Conservation (phyloP, 2,329 filamentous ascomycete genomes). For the Cladobotryum mycophilum region DNA sequence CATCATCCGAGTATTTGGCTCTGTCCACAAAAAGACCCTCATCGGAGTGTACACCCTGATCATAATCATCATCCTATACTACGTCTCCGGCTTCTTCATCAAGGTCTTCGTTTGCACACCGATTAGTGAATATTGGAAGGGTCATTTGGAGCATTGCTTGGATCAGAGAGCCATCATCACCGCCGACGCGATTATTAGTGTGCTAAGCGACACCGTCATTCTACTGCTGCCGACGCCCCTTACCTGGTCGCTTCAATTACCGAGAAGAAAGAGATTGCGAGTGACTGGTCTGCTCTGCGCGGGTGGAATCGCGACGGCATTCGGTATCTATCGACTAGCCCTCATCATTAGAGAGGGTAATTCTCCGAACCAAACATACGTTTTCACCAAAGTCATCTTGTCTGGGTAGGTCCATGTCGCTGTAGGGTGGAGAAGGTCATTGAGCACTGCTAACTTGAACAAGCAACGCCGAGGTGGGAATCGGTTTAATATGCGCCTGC, state of each 20-base stretch:
- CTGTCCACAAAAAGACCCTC: constrained; percentile 32
- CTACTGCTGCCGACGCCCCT: constrained; percentile 25
- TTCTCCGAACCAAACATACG: constrained; percentile 21
- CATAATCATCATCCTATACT: constrained; percentile 32
- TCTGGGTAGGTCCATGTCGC: constrained; percentile 16
- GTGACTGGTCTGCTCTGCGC: constrained; percentile 25
- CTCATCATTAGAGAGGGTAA: constrained; percentile 20
- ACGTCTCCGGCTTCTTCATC: constrained; percentile 34
- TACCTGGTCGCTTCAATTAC: constrained; percentile 26
- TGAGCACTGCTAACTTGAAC: no score
- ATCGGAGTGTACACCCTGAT: constrained; percentile 34
- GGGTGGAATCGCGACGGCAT: constrained; percentile 26
- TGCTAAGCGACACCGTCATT: constrained; percentile 26
- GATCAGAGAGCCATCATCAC: constrained; percentile 28
- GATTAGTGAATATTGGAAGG: constrained; percentile 35
- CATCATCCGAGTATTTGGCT: constrained; percentile 36
- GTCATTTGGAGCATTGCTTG: constrained; percentile 25
- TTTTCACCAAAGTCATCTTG: constrained; percentile 22
- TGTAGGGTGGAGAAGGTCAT: no score
- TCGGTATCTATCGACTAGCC: constrained; percentile 24
- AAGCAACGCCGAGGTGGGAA: constrained; percentile 25
- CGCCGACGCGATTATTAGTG: constrained; percentile 26
- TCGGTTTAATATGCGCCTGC: constrained; percentile 27
- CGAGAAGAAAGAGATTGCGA: constrained; percentile 23
- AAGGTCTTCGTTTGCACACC: constrained; percentile 37